Evolutionary conservation across 331 rosid genomes (phyloP), one percentile per base, ranked within the genome.

Genomic region (Quercus phellos): DNA sequence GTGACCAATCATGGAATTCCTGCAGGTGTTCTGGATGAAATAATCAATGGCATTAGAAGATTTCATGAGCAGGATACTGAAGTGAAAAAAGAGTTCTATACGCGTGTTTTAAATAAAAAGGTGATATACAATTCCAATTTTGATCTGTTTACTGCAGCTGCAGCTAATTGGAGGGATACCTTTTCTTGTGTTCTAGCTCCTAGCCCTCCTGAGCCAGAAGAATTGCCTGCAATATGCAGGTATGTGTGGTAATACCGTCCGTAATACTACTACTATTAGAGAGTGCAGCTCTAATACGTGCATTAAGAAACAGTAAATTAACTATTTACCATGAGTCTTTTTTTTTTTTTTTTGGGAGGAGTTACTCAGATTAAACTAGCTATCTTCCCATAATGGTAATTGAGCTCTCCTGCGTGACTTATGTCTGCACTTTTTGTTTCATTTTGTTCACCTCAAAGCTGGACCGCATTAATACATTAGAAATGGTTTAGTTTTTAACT

Each of bases 151-250:
- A 55, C 43, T 4, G 73, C 81, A 7, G 35, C 77, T 2, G 74
- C 79, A 2, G 70, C 84, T 17, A 70, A 78, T 21, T 87, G 90
- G 89, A 75, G 87, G 67, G 89, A 87, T 59, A 74, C 84, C 38
- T 6, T 85, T 55, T 0, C 21, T 14, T 77, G 55, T 77, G 19
- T 13, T 64, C 19, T 70, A 76, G 79, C 80, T 58, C 82, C 78
- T 32, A 21, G 53, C 3, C 35, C 76, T 61, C 80, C 89, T 0
- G 11, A 46, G 4, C 84, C 67, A 54, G 34, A 84, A 63, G 87
- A 80, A 14, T 55, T 84, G 1, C 85, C 85, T 17, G 3, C 34
- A 55, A 38, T 72, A 43, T 82, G 85, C 74, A 80, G 87, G 88
- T 87, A 70, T 6, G 43, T 60, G 30, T 69, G 51, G 19, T 24